Base-by-base conservation (phyloP, 805 yeast species). In the Candida easanensis region DNA sequence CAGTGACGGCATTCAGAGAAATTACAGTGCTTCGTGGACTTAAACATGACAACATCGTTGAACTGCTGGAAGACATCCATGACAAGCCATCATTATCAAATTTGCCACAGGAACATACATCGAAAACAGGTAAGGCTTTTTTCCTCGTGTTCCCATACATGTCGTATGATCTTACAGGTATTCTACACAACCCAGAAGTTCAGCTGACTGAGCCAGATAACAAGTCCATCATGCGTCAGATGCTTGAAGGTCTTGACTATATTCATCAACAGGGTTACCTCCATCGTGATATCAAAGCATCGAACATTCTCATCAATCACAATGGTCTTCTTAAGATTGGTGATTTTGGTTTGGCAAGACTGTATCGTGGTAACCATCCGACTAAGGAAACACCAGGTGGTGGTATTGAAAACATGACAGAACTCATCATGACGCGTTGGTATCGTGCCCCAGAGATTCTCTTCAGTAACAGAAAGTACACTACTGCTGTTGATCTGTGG, bases 401-500 rank as follows among this genome's bases (percentile, higher is more conserved):
- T 20, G 75, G 79, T 1, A 67, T 69, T 0, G 45, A 62, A 56
- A 57, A 67, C 25, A 75, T 79, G 51, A 80, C 87, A 0, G 73
- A 77, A n/a, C 72, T 78, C 42, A 99, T 93, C 2, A 98, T 93
- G 30, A 93, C 99, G 0, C 68, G 99, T 51, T 93, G 99, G 99
- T 93, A 95, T 64, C 72, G 99, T 45, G 95, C 99, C 1, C 99
- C 98, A 0, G 99, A 91, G 62, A 71, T 93, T 16, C 73, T 93
- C 14, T 66, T 93, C 41, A 97, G 97, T 4, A 95, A 89, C 52
- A 73, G 84, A 53, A 70, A 76, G 46, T 91, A 91, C 62, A 89
- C 97, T 2, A 86, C 97, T 0, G 95, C 98, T 0, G 91, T 91
- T 11, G 99, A 93, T 64, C 76, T 93, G 66, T 93, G 99, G 99